Evolutionary conservation across 371 early-diverging fungal species (phyloP), one percentile per base, ranked within the genome.

Genomic region (Furculomyces boomerangus): DNA sequence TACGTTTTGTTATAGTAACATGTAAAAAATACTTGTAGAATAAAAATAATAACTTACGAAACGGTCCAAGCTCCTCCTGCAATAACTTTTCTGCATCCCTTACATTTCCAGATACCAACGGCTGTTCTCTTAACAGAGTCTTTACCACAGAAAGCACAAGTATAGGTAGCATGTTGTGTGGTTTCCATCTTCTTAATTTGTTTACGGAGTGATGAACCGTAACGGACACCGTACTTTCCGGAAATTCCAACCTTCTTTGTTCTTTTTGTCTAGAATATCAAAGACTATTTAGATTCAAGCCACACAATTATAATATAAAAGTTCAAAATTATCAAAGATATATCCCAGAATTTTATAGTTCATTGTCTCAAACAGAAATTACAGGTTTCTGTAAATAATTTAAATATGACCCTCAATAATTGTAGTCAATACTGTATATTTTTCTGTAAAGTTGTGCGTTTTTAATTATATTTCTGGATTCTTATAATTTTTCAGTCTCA

Each of bases 221-320:
- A 99, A 80, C 99, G 94, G 71, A 93, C 88, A 76, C 99, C 99
- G 84, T 99, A 99, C 79, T 98, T 99, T 71, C 99, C 99, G 77
- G 85, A 82, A 73, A 99, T 89, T 79, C 99, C 99, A 71, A 98
- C 96, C 83, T 99, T 99, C 83, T 92, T 97, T 56, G 99, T 99
- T 76, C 97, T 87, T 78, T 94, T 94, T 72, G 90, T 89, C 92
- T 68, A 68, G 39, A 51, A 13, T 22, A 54, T 7, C 8, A n/a
- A 31, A n/a, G n/a, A n/a, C n/a, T n/a, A 16, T 10, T 30, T 16
- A n/a, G 40, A n/a, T n/a, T n/a, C n/a, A n/a, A n/a, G n/a, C n/a
- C n/a, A n/a, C n/a, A n/a, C n/a, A n/a, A n/a, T n/a, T n/a, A n/a
- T n/a, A n/a, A n/a, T n/a, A n/a, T n/a, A n/a, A n/a, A n/a, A n/a